A percentile compares a stretch with the other conserved stretches of the same genome.
Evolutionary conservation across 2,329 filamentous ascomycete genomes (phyloP).

Genomic region (Aspergillus sojae): DNA sequence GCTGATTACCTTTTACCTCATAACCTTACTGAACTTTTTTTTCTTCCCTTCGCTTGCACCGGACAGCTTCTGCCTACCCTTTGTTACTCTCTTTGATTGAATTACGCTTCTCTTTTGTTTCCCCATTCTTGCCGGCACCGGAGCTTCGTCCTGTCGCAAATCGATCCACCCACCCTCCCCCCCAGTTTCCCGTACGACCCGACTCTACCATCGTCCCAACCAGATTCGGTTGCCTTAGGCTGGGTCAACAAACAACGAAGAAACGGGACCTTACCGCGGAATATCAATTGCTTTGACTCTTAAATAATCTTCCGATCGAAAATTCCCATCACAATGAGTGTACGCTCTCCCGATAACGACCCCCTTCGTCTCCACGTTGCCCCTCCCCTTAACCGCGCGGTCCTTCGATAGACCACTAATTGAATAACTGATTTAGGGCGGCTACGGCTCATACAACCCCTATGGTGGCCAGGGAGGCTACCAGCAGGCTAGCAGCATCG

Average conservation of each 20-base stretch:
- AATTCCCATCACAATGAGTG: conserved; percentile 20
- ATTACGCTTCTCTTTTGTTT: not conserved
- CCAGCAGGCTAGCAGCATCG: conserved; percentile 31
- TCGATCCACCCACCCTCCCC: not conserved
- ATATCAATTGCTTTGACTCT: not conserved
- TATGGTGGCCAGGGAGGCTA: conserved; percentile 35
- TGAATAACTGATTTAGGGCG: conserved; percentile 24
- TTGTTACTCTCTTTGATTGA: not conserved
- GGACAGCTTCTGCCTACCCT: not conserved
- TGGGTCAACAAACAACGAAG: not conserved
- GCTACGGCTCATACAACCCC: conserved; percentile 58
- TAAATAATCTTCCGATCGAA: not conserved
- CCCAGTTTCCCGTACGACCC: conserved; percentile 3
- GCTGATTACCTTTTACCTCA: not conserved
- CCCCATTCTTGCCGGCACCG: not conserved
- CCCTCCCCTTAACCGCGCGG: conserved; percentile 7
- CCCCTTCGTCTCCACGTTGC: not conserved
- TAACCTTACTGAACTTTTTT: not conserved
- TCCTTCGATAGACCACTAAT: conserved; percentile 24
- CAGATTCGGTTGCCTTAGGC: not conserved
- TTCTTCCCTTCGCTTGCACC: not conserved
- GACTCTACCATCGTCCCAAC: not conserved
- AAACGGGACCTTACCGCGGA: not conserved
- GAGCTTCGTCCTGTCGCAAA: conserved; percentile 1
- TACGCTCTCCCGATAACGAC: conserved; percentile 9